Evolutionary conservation across 768 basidiomycete genomes (phyloP), one percentile per base, ranked within the genome.

Genomic region (Kwoniella sp.): DNA sequence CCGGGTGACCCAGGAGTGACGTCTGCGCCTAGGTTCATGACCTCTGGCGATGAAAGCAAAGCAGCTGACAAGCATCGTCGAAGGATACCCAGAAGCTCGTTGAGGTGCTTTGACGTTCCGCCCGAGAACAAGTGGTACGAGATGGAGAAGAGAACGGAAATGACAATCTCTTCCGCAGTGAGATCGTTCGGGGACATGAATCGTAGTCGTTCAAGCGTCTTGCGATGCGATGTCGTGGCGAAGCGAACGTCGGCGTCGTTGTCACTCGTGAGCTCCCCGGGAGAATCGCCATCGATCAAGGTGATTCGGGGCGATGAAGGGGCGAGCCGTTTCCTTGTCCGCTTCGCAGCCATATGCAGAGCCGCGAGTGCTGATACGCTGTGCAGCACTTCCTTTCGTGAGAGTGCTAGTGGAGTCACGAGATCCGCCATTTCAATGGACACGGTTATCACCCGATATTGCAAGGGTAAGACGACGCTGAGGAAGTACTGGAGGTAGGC

Each of bases 401-500:
- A n/a, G 23, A 68, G 15, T 30, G 70, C 70, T 20, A 71, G 53
- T 12, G 65, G 66, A 12, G 58, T 53, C 13, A 71, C 63, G 4
- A 68, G 54, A 34, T 68, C 61, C 20, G 52, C 54, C 41, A 71
- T 66, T 1, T 53, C 29, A 1, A 56, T 52, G 12, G 57, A 45
- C 1, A 52, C 41, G 4, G 52, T 55, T 9, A 41, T 60, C 29
- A 65, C 52, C 2, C 55, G 51, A 29, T 67, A 71, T 29, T 71
- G 70, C 2, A 71, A 13, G 4, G 70, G 70, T 7, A 71, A 31
- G 30, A 71, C 66, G 47, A 67, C 59, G 29, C 38, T 61, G 47
- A 71, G 62, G 51, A 64, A 71, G 55, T 71, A 66, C 26, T 71
- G 70, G 4, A 71, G 55, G 37, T 71, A 71, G 12, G 26, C 20